Conservation (phyloP, 2,329 filamentous ascomycete genomes). For the Pseudopithomyces maydicus region DNA sequence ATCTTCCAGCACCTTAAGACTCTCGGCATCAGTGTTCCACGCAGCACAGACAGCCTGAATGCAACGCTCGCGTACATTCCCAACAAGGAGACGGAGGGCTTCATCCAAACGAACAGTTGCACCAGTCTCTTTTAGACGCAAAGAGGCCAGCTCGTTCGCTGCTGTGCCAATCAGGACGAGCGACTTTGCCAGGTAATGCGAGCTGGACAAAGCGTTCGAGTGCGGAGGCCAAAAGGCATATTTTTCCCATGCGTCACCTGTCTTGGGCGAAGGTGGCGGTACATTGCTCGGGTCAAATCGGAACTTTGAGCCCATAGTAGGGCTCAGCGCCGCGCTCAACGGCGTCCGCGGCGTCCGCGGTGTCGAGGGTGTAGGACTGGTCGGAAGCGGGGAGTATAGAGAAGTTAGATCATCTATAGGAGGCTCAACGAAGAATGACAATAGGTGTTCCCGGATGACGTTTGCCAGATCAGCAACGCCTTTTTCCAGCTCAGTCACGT, state of each 20-base stretch:
- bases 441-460: constrained; percentile 78
- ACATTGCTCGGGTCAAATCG: constrained; percentile 78
- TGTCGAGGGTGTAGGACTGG: constrained; percentile 64
- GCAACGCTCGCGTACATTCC: constrained; percentile 79
- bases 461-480: constrained; percentile 82
- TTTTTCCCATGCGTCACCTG: constrained; percentile 89
- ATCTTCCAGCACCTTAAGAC: constrained; percentile 89
- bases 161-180: constrained; percentile 83
- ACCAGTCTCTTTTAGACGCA: constrained; percentile 68
- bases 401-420: constrained; percentile 90
- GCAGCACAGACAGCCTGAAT: constrained; percentile 84
- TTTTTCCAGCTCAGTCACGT: constrained; percentile 73
- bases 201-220: constrained; percentile 89
- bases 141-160: constrained; percentile 80
- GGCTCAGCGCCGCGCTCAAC: constrained; percentile 59
- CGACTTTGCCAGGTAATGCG: constrained; percentile 84
- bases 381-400: constrained; percentile 79
- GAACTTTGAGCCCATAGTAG: constrained; percentile 72
- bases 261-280: constrained; percentile 73
- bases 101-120: constrained; percentile 62
- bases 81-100: constrained; percentile 75
- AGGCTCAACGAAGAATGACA: constrained; percentile 81
- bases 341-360: constrained; percentile 65
- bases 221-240: constrained; percentile 94
- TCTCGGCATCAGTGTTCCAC: constrained; percentile 93